Conservation (phyloP, 2,329 filamentous ascomycete genomes). For the Venturia nashicola region DNA sequence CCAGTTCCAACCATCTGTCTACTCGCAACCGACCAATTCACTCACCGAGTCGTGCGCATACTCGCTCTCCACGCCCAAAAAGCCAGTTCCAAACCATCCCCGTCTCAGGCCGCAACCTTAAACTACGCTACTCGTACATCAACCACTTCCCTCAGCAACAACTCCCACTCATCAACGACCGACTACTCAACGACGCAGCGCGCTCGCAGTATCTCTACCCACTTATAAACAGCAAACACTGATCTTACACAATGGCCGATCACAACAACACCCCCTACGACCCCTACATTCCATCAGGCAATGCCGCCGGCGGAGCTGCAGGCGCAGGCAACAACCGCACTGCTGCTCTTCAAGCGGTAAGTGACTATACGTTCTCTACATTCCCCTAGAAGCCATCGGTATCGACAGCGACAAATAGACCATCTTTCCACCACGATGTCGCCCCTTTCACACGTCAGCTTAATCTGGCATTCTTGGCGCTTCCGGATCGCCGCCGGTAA, state of each 20-base stretch:
- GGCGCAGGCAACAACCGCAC: constrained; percentile 48
- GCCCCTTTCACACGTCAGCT: neutral
- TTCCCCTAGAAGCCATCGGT: neutral
- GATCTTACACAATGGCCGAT: constrained; percentile 38
- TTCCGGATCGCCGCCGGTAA: neutral
- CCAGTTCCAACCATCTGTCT: neutral
- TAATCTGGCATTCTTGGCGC: neutral
- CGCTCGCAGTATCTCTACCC: constrained; percentile 1
- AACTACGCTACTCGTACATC: constrained; percentile 15
- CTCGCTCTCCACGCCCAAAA: constrained; percentile 15
- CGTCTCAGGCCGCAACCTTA: constrained; percentile 12
- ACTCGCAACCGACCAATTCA: neutral
- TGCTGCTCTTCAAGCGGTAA: constrained; percentile 72
- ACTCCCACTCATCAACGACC: neutral
- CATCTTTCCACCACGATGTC: neutral
- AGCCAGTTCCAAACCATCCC: neutral
- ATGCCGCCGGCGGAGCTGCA: constrained; percentile 32
- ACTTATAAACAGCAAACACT: neutral
- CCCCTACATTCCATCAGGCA: constrained; percentile 72
- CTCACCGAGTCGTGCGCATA: constrained; percentile 12
- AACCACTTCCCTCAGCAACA: constrained; percentile 14
- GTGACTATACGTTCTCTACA: constrained; percentile 26
- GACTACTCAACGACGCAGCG: neutral
- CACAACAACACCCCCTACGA: constrained; percentile 58
- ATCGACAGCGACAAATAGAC: neutral